Percentiles rank a stretch among this genome's conserved stretches.
phyloP scores from a whole-genome alignment of 2,329 filamentous ascomycete genomes.

The Paracorniculantispora psalliotae region DNA sequence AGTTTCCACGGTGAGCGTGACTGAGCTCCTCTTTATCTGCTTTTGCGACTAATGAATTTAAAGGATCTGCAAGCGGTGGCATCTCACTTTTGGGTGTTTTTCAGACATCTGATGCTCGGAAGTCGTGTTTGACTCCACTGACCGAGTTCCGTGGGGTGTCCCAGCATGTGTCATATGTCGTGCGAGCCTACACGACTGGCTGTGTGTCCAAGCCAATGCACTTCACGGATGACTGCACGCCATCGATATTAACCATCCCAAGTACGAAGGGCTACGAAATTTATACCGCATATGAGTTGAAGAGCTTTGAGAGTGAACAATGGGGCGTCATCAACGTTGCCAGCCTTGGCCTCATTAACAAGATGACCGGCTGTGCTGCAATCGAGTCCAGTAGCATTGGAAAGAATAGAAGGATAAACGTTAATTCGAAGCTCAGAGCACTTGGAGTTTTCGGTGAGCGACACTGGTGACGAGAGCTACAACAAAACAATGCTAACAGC shows the following conservation, averaged over 20 bases:
- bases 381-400: conserved; percentile 59
- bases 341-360: conserved; percentile 72
- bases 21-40: not conserved
- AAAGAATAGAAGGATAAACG: conserved; percentile 48
- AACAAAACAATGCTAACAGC: not conserved
- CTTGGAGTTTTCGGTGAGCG: conserved; percentile 66
- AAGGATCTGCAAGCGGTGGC: conserved; percentile 56
- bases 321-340: conserved; percentile 48
- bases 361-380: conserved; percentile 86
- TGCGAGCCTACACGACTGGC: conserved; percentile 11
- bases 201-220: not conserved
- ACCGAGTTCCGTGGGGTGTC: conserved; percentile 3
- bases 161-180: not conserved
- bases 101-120: conserved; percentile 5
- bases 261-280: conserved; percentile 71
- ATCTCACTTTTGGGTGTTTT: conserved; percentile 45
- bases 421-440: conserved; percentile 72
- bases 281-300: conserved; percentile 66
- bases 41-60: not conserved
- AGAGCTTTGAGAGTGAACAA: conserved; percentile 44
- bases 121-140: not conserved
- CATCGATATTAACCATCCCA: not conserved
- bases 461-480: not conserved
- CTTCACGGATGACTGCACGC: not conserved
- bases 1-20: conserved; percentile 62